Conservation (phyloP, 164 flowering plant species). For the Umbilicus rupestris region DNA sequence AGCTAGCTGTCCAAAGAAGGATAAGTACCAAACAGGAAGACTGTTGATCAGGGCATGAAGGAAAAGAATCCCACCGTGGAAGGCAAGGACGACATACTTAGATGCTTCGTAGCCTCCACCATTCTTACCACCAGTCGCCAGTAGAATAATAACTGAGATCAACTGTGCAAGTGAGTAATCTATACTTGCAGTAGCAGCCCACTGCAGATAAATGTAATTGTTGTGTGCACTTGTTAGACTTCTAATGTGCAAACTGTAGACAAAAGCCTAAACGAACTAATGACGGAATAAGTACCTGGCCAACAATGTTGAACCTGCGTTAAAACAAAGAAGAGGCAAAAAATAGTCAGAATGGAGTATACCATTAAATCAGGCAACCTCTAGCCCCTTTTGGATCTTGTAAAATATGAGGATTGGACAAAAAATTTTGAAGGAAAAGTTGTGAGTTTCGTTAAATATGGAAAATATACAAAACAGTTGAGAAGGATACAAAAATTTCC, state of each 20-base stretch:
- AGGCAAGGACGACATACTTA: constrained; percentile 57
- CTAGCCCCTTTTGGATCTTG: no score
- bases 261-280: background rate
- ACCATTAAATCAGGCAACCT: no score
- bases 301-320: constrained; percentile 97
- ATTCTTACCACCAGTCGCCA: constrained; percentile 77
- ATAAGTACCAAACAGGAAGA: constrained; percentile 65
- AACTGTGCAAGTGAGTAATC: constrained; percentile 87
- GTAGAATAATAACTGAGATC: constrained; percentile 88
- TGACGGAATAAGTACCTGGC: constrained; percentile 53
- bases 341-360: no score
- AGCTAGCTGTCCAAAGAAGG: constrained; percentile 80
- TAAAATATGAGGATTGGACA: no score
- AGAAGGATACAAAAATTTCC: no score
- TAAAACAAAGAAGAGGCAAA: constrained; percentile 8
- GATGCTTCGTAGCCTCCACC: constrained; percentile 84
- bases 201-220: constrained; percentile 42
- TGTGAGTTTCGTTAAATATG: no score
- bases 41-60: constrained; percentile 74
- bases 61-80: constrained; percentile 69
- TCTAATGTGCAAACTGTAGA: background rate
- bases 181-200: constrained; percentile 91
- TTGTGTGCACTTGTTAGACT: background rate
- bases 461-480: no score
- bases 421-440: no score